A percentile compares a stretch with the other conserved stretches of the same genome.
Conservation (phyloP, 495 filamentous ascomycete genomes). For the Aspergillus affinis region DNA sequence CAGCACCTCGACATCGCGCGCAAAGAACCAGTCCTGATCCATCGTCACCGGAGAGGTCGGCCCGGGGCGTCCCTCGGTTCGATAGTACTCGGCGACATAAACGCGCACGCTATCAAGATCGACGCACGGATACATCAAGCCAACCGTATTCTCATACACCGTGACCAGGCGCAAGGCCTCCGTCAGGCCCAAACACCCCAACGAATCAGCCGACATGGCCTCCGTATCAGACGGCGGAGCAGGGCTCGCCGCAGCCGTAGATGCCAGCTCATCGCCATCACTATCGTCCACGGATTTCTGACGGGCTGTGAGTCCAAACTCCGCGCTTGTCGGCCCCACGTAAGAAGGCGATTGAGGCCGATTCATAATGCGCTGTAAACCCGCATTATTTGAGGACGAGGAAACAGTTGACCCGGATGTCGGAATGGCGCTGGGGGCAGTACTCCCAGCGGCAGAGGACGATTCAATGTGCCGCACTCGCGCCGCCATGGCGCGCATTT, state of each 20-base stretch:
- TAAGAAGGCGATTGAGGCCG: constrained; percentile 38
- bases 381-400: constrained; percentile 10
- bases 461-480: constrained; percentile 37
- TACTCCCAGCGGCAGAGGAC: constrained; percentile 1
- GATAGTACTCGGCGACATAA: constrained; percentile 48
- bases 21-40: constrained; percentile 56
- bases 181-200: constrained; percentile 39
- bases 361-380: constrained; percentile 37
- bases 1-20: constrained; percentile 66
- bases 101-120: constrained; percentile 61
- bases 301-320: constrained; percentile 36
- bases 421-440: constrained; percentile 8
- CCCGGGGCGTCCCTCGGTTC: constrained; percentile 52
- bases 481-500: constrained; percentile 34
- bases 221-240: constrained; percentile 16
- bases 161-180: constrained; percentile 68
- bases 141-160: constrained; percentile 76
- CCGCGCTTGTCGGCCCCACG: constrained; percentile 44
- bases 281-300: constrained; percentile 15
- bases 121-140: constrained; percentile 80
- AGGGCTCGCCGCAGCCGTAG: constrained; percentile 24
- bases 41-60: constrained; percentile 53
- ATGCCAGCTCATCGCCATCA: constrained; percentile 25
- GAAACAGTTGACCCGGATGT: constrained; percentile 11
- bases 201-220: constrained; percentile 17